A percentile compares a stretch with the other conserved stretches of the same genome.
Conservation (phyloP, 1,139 yeast genomes). For the Lodderomyces orthopsilosis region DNA sequence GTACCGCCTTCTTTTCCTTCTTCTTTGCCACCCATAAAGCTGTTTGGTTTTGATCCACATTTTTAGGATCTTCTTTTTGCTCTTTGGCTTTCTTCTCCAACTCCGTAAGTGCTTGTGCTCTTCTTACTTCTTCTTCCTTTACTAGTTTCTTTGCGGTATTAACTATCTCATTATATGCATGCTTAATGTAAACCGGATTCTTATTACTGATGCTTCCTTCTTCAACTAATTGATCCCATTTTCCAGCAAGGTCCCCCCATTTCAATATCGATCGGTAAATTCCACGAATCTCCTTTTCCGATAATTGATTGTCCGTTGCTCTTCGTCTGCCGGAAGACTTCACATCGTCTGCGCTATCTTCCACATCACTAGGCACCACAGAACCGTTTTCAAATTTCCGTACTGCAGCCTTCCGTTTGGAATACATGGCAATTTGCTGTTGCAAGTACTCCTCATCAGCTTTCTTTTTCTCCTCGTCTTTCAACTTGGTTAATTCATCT, state of each 20-base stretch:
- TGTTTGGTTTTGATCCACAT: slow-evolving; percentile 39
- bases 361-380: slow-evolving; percentile 16
- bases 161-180: slow-evolving; percentile 70
- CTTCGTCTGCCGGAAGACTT: slow-evolving; percentile 22
- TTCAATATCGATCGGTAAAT: slow-evolving; percentile 80
- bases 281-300: slow-evolving; percentile 85
- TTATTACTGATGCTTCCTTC: slow-evolving; percentile 89
- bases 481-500: slow-evolving; percentile 82
- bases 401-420: slow-evolving; percentile 75
- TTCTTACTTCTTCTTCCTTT: slow-evolving; percentile 63
- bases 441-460: slow-evolving; percentile 83
- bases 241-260: slow-evolving; percentile 76
- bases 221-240: slow-evolving; percentile 83
- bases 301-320: slow-evolving; percentile 56
- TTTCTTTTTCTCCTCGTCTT: slow-evolving; percentile 85
- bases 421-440: slow-evolving; percentile 85
- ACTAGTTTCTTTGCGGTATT: slow-evolving; percentile 61
- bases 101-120: slow-evolving; percentile 53
- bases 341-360: slow-evolving; percentile 24
- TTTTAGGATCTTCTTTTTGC: slow-evolving; percentile 41
- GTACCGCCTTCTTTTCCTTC: slow-evolving; percentile 81
- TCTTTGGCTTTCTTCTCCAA: slow-evolving; percentile 63
- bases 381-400: slow-evolving; percentile 50
- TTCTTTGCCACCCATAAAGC: slow-evolving; percentile 56
- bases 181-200: slow-evolving; percentile 77